Evolutionary conservation across 1,284 basidiomycete genomes (phyloP).

Genomic region (Ceratobasidium sp.): DNA sequence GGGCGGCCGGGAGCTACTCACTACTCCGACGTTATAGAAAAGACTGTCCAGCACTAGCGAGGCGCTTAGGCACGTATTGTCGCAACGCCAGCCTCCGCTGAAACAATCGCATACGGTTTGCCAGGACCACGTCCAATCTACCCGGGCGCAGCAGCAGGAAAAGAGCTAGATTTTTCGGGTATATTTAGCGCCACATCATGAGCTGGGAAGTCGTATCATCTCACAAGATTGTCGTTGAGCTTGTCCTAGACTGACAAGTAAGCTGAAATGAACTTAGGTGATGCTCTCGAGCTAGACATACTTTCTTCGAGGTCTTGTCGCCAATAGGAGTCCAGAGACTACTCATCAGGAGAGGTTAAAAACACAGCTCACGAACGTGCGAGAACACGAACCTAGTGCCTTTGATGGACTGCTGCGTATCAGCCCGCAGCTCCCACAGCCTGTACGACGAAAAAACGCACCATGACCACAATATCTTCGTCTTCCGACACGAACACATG

Average conservation of each 20-base stretch:
- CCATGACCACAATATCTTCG: slow-evolving; percentile 86
- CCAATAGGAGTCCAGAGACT: slow-evolving; percentile 41
- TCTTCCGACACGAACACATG: slow-evolving; percentile 87
- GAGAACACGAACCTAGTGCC: slow-evolving; percentile 73
- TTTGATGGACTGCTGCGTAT: slow-evolving; percentile 76
- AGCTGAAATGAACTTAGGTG: background rate
- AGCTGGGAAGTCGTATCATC: too few relatives aligned
- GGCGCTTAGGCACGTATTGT: slow-evolving; percentile 84
- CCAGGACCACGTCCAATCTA: slow-evolving; percentile 85
- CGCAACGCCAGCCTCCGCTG: slow-evolving; percentile 75
- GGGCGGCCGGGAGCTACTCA: slow-evolving; percentile 59
- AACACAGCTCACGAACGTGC: background rate
- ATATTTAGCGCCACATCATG: too few relatives aligned
- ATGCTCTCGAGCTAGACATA: slow-evolving; percentile 6
- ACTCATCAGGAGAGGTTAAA: background rate
- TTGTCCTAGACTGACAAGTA: slow-evolving; percentile 80
- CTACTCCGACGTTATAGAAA: slow-evolving; percentile 88
- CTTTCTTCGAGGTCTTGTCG: slow-evolving; percentile 44
- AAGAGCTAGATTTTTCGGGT: too few relatives aligned
- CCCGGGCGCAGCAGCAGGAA: slow-evolving; percentile 96
- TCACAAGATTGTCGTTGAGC: slow-evolving; percentile 94
- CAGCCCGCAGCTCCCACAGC: slow-evolving; percentile 16
- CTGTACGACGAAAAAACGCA: background rate
- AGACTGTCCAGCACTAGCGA: slow-evolving; percentile 91
- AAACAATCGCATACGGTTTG: slow-evolving; percentile 92